phyloP scores from a whole-genome alignment of 495 filamentous ascomycete genomes.

The Lophium mytilinum region DNA sequence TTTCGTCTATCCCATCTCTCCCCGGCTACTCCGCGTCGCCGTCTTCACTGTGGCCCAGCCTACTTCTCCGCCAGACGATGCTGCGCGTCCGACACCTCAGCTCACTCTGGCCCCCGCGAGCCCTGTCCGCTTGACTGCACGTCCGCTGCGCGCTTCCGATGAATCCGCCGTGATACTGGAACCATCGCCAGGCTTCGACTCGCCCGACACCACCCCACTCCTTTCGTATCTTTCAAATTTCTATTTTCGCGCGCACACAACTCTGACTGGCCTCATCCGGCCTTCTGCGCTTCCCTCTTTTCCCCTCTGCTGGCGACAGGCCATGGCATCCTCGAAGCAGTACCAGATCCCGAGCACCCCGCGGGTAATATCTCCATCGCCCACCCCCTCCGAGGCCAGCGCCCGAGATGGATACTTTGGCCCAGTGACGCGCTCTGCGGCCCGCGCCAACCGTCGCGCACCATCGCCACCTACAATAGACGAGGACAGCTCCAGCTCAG shows the following conservation, averaged over 20 bases:
- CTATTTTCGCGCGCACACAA: constrained; percentile 11
- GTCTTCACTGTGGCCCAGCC: constrained; percentile 3
- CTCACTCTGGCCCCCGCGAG: constrained; percentile 7
- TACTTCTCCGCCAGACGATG: constrained; percentile 19
- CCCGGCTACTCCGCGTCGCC: not conserved
- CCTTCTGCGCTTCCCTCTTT: constrained; percentile 20
- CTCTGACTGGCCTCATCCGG: constrained; percentile 24
- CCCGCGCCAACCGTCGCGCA: constrained; percentile 20
- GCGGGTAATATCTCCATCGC: constrained; percentile 39
- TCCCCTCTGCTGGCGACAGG: constrained; percentile 19
- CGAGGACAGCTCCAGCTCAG: constrained; percentile 22
- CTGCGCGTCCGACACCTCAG: constrained; percentile 12
- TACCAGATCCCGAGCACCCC: constrained; percentile 35
- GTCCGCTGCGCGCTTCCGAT: not conserved
- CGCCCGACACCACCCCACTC: constrained; percentile 6
- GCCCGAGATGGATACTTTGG: constrained; percentile 35
- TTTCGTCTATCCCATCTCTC: too few species aligned
- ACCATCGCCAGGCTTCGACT: not conserved
- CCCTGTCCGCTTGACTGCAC: constrained; percentile 3
- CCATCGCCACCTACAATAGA: constrained; percentile 25
- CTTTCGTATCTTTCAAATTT: constrained; percentile 14
- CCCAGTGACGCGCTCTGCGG: constrained; percentile 30
- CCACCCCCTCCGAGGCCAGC: constrained; percentile 35
- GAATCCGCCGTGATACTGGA: not conserved
- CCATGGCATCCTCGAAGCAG: constrained; percentile 29